Conservation (phyloP, 2,329 filamentous ascomycete genomes). For the Zopfia rhizophila region DNA sequence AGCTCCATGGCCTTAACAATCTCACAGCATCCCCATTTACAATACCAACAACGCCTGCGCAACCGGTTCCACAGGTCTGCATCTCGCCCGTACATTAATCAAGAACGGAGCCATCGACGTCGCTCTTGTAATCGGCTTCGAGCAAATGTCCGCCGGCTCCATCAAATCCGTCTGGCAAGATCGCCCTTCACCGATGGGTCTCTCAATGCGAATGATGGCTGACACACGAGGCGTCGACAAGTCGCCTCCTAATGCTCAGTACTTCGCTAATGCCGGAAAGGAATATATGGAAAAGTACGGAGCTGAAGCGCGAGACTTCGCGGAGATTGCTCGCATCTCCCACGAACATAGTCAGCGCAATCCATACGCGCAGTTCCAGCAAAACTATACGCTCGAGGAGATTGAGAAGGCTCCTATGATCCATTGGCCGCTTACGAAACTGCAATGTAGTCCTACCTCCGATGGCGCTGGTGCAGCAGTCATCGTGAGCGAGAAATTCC, state of each 20-base stretch:
- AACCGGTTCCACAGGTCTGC: constrained; percentile 87
- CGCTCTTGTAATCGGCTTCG: constrained; percentile 90
- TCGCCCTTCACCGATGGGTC: constrained; percentile 79
- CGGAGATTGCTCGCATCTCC: constrained; percentile 90
- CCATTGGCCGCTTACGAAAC: constrained; percentile 86
- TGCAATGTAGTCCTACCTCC: constrained; percentile 95
- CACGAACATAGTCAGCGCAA: constrained; percentile 89
- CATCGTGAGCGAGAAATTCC: constrained; percentile 86
- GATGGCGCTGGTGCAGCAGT: constrained; percentile 91
- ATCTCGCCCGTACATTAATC: constrained; percentile 82
- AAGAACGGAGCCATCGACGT: constrained; percentile 83
- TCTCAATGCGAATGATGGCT: constrained; percentile 80
- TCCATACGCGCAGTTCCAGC: constrained; percentile 93
- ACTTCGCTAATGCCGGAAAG: constrained; percentile 91
- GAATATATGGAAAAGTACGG: constrained; percentile 98
- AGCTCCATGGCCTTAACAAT: constrained; percentile 48
- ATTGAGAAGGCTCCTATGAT: constrained; percentile 80
- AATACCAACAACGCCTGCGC: constrained; percentile 99
- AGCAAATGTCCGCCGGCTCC: constrained; percentile 94
- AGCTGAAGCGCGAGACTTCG: constrained; percentile 85
- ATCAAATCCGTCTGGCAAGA: constrained; percentile 85
- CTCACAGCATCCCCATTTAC: constrained; percentile 80
- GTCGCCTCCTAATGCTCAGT: constrained; percentile 84
- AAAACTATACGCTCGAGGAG: constrained; percentile 87
- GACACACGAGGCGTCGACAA: constrained; percentile 81